Conservation (phyloP, 306 rosid genomes). For the Sechiopsis laciniata region DNA sequence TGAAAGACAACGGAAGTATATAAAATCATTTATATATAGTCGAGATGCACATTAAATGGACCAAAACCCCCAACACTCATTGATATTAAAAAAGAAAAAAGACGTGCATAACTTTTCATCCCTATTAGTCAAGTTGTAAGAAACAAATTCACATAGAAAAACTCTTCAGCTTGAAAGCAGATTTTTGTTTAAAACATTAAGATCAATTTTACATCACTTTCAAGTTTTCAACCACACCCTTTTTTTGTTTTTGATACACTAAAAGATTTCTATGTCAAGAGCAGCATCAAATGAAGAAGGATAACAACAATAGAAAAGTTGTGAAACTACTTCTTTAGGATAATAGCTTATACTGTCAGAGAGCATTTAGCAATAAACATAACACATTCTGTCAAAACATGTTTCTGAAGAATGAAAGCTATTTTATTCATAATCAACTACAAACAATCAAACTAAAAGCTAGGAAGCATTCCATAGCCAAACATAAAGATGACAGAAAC, state of each 20-base stretch:
- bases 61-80: too few relatives aligned
- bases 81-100: neutral
- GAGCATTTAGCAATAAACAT: neutral
- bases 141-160: neutral
- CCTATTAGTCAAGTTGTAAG: neutral
- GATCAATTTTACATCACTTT: neutral
- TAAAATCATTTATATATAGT: too few relatives aligned
- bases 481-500: neutral
- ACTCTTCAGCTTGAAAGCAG: neutral
- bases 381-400: neutral
- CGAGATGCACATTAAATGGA: too few relatives aligned
- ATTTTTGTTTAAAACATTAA: neutral
- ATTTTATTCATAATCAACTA: neutral
- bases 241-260: neutral
- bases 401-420: neutral
- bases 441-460: neutral
- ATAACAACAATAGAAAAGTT: neutral
- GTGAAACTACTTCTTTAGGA: neutral
- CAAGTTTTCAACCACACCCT: neutral
- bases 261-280: neutral
- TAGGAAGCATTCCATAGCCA: neutral
- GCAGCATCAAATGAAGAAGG: neutral
- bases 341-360: neutral
- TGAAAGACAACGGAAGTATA: neutral
- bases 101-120: neutral